Conservation (phyloP, 257 asterid genomes). For the Rhazya stricta region DNA sequence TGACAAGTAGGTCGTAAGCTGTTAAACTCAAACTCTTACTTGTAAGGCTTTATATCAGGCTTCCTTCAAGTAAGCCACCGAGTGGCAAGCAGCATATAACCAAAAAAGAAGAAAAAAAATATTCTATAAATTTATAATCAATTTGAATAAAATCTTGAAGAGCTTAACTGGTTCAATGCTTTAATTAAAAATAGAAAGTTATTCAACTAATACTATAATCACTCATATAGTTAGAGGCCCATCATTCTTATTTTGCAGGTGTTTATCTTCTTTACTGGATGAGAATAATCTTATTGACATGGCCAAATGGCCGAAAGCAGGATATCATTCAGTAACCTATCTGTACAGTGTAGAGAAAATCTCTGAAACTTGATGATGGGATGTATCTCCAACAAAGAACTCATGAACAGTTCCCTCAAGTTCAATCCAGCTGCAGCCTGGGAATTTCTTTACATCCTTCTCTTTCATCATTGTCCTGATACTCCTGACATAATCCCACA, state of each 20-base stretch:
- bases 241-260: neutral
- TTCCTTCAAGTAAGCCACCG: no score
- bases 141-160: neutral
- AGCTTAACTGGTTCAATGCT: no score
- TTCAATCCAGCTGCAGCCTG: slow-evolving; percentile 84
- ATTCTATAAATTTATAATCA: no score
- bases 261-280: neutral
- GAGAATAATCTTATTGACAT: neutral
- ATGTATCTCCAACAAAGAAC: slow-evolving; percentile 61
- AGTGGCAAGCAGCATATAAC: no score
- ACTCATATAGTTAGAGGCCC: no score
- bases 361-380: slow-evolving; percentile 35
- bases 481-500: slow-evolving; percentile 61
- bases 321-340: slow-evolving; percentile 6
- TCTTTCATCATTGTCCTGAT: slow-evolving; percentile 60
- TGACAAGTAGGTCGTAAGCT: no score
- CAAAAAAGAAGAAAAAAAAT: no score
- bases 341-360: slow-evolving; percentile 27
- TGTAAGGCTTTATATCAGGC: no score
- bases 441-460: slow-evolving; percentile 50
- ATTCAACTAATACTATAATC: no score
- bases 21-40: no score
- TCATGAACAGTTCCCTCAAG: slow-evolving; percentile 72
- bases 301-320: neutral
- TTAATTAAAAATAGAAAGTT: no score